Evolutionary conservation across 176 grass and related monocot species (phyloP).

Genomic region (Oryza brachyantha): DNA sequence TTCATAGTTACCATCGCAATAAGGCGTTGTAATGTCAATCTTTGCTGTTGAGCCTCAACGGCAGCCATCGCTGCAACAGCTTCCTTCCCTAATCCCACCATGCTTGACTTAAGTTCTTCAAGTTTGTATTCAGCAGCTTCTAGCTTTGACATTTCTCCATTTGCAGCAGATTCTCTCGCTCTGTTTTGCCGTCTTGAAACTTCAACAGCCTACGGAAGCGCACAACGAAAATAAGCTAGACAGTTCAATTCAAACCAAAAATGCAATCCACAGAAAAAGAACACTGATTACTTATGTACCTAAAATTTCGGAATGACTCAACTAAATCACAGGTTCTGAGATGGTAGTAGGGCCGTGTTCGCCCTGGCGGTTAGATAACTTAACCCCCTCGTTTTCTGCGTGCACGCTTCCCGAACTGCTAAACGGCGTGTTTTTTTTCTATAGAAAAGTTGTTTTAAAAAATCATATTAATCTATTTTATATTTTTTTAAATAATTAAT

Average conservation of each 20-base stretch:
- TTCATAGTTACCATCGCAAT: constrained; percentile 74
- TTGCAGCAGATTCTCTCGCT: constrained; percentile 66
- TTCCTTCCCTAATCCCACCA: constrained; percentile 82
- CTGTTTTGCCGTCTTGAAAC: constrained; percentile 85
- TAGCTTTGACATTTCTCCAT: constrained; percentile 66
- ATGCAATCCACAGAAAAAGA: neutral
- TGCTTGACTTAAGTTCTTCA: constrained; percentile 89
- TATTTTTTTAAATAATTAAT: no score
- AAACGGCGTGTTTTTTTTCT: no score
- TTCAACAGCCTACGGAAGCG: constrained; percentile 62
- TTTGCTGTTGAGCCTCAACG: constrained; percentile 88
- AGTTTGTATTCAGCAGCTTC: constrained; percentile 91
- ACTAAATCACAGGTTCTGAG: neutral
- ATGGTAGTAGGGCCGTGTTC: no score
- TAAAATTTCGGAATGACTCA: neutral
- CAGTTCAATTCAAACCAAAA: neutral
- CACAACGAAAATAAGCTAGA: neutral
- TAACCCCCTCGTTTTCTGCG: no score
- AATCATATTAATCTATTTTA: no score
- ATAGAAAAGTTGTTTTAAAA: no score
- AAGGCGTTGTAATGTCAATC: constrained; percentile 81
- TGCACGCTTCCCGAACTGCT: no score
- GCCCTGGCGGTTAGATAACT: no score
- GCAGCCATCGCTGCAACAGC: constrained; percentile 85
- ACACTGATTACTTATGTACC: neutral